Percentiles rank a stretch among this genome's conserved stretches.
phyloP scores from a whole-genome alignment of 441 rosid species.

The Adansonia grandidieri region DNA sequence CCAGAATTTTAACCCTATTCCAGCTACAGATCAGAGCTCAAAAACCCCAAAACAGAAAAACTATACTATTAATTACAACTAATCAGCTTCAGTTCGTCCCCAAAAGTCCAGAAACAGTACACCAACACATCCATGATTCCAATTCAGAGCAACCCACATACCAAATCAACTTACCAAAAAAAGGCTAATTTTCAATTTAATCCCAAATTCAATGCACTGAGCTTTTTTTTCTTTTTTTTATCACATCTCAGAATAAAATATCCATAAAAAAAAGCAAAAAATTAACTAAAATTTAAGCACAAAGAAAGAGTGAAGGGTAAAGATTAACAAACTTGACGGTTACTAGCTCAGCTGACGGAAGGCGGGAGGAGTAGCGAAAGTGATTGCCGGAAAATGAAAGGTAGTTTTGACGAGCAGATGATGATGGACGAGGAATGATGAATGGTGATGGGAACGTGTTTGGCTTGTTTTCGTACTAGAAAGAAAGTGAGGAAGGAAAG shows the following conservation, averaged over 20 bases:
- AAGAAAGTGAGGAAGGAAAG: background rate
- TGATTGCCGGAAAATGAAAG: slow-evolving; percentile 33
- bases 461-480: slow-evolving; percentile 13
- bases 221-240: slow-evolving; percentile 3
- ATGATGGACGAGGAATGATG: background rate
- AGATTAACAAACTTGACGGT: background rate
- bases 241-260: slow-evolving; percentile 14
- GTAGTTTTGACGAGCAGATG: background rate
- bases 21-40: slow-evolving; percentile 48
- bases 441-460: slow-evolving; percentile 37
- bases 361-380: slow-evolving; percentile 11
- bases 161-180: slow-evolving; percentile 32
- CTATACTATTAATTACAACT: slow-evolving; percentile 31
- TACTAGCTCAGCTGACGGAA: slow-evolving; percentile 20
- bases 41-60: slow-evolving; percentile 28
- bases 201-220: slow-evolving; percentile 29
- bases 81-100: slow-evolving; percentile 74
- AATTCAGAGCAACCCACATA: slow-evolving; percentile 66
- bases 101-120: slow-evolving; percentile 67
- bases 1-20: slow-evolving; percentile 26
- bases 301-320: background rate
- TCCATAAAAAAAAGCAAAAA: background rate
- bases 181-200: background rate
- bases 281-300: background rate
- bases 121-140: slow-evolving; percentile 69